Base-by-base conservation (phyloP, 352 stramenopile species). In the Globisporangium yorkense region DNA sequence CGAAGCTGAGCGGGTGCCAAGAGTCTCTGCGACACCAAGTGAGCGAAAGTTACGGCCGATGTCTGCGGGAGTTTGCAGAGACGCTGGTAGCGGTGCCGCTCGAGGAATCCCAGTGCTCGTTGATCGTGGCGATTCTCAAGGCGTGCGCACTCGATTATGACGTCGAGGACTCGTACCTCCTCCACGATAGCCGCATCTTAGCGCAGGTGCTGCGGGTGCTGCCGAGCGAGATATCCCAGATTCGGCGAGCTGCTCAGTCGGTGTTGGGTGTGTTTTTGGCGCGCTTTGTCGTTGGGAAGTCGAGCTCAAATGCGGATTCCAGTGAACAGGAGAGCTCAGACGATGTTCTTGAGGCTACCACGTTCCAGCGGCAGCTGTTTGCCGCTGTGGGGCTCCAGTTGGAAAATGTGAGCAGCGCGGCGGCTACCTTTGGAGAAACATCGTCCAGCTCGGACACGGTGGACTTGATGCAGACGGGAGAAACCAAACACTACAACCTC, bases 361-460 rank as follows among this genome's bases (percentile, higher is more conserved):
- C 50, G n/a, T 91, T 93, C 40, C 83, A 93, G 59, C 72, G 70
- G 0, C 78, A 88, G 31, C 48, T 93, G 6, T 84, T 91, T 61
- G 61, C 77, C 7, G 73, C 79, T 39, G 80, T 93, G 56, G 73
- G 77, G 1, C 56, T 89, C 9, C 78, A 93, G 31, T 67, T 93
- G 1, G 74, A 84, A 57, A 71, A 68, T 4, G 64, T 77, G 1
- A 63, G 67, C 46, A 40, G 49, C 8, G 55, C 51, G 7, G 16
- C 33, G 20, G 7, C 27, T 40, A 4, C 6, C 7, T 18, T 18
- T 12, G 47, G n/a, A 27, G 1, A 27, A 27, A 27, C 24, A 27
- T 27, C 24, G 24, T 27, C 24, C 24, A 27, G 24, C 24, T 27
- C 24, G 24, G 24, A 27, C 24, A 27, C 24, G 24, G 24, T 27